phyloP scores from a whole-genome alignment of 345 rosid species.

The Eucalyptus regnans region DNA sequence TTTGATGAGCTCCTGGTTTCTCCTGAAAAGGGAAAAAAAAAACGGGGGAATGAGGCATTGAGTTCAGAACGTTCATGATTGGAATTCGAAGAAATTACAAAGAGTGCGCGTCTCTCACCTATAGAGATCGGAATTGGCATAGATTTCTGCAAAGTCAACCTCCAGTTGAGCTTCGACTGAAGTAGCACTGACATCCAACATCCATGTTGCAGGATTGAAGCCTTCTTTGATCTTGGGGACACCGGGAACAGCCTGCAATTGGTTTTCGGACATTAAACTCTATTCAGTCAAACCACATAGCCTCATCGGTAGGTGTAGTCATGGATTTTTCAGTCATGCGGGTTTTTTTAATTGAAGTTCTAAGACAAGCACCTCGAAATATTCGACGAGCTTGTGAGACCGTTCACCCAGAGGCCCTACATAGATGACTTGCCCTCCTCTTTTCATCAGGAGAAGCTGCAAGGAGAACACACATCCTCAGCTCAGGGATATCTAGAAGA shows the following conservation, averaged over 20 bases:
- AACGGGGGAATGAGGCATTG: neutral
- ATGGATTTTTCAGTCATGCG: neutral
- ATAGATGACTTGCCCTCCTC: neutral
- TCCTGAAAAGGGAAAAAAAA: neutral
- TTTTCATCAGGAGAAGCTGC: neutral
- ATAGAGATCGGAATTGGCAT: slow-evolving; percentile 16
- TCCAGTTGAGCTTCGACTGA: slow-evolving; percentile 10
- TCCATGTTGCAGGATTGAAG: slow-evolving; percentile 33
- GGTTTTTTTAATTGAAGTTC: neutral
- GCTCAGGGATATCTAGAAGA: neutral
- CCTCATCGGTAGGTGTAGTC: neutral
- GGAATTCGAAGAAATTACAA: neutral
- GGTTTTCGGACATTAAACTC: neutral
- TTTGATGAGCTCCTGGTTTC: slow-evolving; percentile 11
- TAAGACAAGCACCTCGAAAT: neutral
- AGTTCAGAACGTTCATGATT: neutral
- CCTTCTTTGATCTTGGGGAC: slow-evolving; percentile 19
- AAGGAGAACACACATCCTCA: neutral
- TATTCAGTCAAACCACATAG: neutral
- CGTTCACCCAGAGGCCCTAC: neutral
- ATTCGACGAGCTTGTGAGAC: neutral
- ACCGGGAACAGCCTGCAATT: slow-evolving; percentile 13
- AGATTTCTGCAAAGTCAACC: slow-evolving; percentile 18
- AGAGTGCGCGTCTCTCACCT: neutral
- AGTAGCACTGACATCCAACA: slow-evolving; percentile 21